A percentile compares a stretch with the other conserved stretches of the same genome.
These are phyloP conservation scores for Sergeia podlipaevii DNA, from an alignment of 208 protist genomes.

Conservation along the genomic window DNA sequence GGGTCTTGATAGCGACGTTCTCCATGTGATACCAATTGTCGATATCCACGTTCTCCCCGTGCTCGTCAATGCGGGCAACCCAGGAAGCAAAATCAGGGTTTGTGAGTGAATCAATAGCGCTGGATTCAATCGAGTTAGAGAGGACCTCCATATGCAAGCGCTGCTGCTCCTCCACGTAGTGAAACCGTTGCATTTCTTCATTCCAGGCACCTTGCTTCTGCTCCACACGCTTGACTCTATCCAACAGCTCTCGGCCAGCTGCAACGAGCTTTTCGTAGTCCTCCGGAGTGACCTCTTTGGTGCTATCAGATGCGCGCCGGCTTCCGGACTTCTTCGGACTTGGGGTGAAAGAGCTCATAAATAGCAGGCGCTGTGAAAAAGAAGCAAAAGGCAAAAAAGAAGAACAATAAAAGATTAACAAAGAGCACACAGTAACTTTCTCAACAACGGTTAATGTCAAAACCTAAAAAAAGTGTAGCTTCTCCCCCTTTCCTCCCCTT, in stretches of 20 bases:
- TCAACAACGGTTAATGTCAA: too few relatives aligned
- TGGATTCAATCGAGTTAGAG: constrained; percentile 9
- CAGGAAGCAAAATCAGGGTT: constrained; percentile 25
- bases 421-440: too few relatives aligned
- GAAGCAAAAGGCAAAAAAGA: too few relatives aligned
- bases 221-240: constrained; percentile 14
- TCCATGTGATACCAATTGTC: constrained; percentile 56
- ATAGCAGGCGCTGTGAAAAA: too few relatives aligned
- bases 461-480: too few relatives aligned
- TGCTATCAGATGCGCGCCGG: too few relatives aligned
- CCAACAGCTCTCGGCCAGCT: constrained; percentile 16
- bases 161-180: constrained; percentile 24
- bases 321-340: too few relatives aligned
- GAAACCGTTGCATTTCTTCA: constrained; percentile 26
- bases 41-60: constrained; percentile 6
- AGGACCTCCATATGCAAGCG: constrained; percentile 17
- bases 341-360: too few relatives aligned
- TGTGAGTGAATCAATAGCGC: constrained; percentile 10
- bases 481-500: too few relatives aligned
- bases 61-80: constrained; percentile 11
- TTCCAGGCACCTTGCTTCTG: constrained; percentile 29
- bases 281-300: neutral
- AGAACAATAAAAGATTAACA: too few relatives aligned
- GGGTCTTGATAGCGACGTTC: constrained; percentile 34
- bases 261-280: neutral